Conservation (phyloP, 2,329 filamentous ascomycete species). For the Tolypocladium tropicale region DNA sequence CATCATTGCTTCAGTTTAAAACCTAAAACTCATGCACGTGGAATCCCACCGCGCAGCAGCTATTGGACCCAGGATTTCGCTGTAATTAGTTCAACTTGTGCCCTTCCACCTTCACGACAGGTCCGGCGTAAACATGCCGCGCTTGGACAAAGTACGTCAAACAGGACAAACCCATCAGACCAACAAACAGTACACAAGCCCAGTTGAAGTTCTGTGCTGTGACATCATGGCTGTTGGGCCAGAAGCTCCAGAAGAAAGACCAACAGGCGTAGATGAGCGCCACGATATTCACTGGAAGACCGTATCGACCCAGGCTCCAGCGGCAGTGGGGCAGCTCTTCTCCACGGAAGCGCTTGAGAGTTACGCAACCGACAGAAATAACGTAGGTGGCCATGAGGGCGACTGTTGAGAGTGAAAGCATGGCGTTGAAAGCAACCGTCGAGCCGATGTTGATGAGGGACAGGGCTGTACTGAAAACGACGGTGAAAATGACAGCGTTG, state of each 20-base stretch:
- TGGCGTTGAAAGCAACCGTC: slow-evolving; percentile 20
- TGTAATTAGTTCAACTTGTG: slow-evolving; percentile 4
- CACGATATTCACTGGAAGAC: slow-evolving; percentile 25
- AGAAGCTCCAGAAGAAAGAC: slow-evolving; percentile 11
- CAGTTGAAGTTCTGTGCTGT: slow-evolving; percentile 5
- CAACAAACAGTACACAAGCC: slow-evolving; percentile 4
- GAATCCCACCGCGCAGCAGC: neutral
- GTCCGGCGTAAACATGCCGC: slow-evolving; percentile 3
- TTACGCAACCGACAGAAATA: slow-evolving; percentile 19
- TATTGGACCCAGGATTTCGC: neutral
- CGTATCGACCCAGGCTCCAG: slow-evolving; percentile 26
- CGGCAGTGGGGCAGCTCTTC: slow-evolving; percentile 21
- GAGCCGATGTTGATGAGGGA: slow-evolving; percentile 23
- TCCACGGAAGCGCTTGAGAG: slow-evolving; percentile 21
- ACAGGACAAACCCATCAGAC: slow-evolving; percentile 2
- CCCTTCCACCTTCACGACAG: slow-evolving; percentile 4
- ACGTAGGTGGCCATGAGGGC: slow-evolving; percentile 22
- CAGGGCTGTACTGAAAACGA: slow-evolving; percentile 16
- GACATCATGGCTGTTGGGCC: slow-evolving; percentile 4
- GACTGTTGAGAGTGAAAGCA: slow-evolving; percentile 20
- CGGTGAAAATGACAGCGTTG: slow-evolving; percentile 19
- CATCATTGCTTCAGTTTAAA: too few species aligned
- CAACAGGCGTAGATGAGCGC: slow-evolving; percentile 11
- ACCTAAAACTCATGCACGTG: neutral
- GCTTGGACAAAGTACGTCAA: slow-evolving; percentile 2